Base-by-base conservation (phyloP, 192 early-diverging fungal genomes). In the Coemansia sp. region DNA sequence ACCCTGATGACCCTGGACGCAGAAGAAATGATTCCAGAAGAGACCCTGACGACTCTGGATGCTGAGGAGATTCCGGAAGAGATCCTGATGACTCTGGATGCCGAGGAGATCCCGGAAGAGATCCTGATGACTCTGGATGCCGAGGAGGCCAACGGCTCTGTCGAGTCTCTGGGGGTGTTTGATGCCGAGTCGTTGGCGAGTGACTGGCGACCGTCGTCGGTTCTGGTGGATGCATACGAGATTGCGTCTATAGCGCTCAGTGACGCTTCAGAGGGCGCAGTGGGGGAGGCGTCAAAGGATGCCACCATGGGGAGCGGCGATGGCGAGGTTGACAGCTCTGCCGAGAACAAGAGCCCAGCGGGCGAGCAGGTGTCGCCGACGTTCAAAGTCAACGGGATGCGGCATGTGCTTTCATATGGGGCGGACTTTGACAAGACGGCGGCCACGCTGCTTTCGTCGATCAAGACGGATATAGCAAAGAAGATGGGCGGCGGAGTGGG, bases 401-500 rank as follows among this genome's bases (percentile, higher is more conserved):
- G 70, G 1, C 70, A 66, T n/a, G 59, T 74, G 38, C 45, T 65
- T 2, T 62, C 70, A 13, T 62, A 58, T 18, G 62, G 64, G 7
- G 51, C 58, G 0, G 70, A 74, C 18, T 66, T 74, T 37, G 70
- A 74, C 51, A 61, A 62, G 47, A 66, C 63, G 7, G 70, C 70
- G 1, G 70, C 70, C 0, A 58, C 63, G 9, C 38, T 74, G 41
- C 54, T 74, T 0, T 74, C 70, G 31, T 65, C 69, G 8, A 73
- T 73, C 30, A 73, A 73, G 35, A 57, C 62, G 11, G 58, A 73
- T 13, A 65, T 73, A 11, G 69, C 62, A 0, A 46, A 53, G 14
- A 56, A 64, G 27, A 58, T 48, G 0, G 61, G 52, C 2, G 41
- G 51, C 31, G 30, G 20, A 35, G 4, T 18, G 21, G 23, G 14